These are phyloP conservation scores for Hyaloscypha bicolor DNA, from an alignment of 495 filamentous ascomycete species.

Conservation along the genomic window DNA sequence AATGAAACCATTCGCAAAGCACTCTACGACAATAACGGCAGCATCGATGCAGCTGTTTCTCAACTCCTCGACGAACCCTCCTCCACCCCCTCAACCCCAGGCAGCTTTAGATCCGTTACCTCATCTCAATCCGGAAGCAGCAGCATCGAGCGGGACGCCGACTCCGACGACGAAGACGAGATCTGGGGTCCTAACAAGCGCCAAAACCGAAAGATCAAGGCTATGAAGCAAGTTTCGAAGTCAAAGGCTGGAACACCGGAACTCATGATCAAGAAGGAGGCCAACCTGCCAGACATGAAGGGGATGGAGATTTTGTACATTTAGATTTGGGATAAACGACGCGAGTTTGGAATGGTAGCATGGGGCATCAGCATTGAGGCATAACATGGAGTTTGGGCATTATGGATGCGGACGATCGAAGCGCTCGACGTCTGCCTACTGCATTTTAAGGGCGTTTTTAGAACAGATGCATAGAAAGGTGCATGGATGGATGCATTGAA, in stretches of 20 bases:
- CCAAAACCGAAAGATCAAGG: conserved; percentile 45
- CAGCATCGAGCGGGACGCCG: conserved; percentile 48
- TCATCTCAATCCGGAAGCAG: conserved; percentile 34
- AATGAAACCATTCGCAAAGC: conserved; percentile 57
- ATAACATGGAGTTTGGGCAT: not conserved
- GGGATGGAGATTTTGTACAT: not conserved
- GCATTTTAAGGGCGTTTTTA: not conserved
- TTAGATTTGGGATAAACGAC: too few species aligned
- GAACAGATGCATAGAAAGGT: not conserved
- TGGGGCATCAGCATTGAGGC: not conserved
- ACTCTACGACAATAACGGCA: conserved; percentile 61
- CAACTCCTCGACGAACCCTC: conserved; percentile 51
- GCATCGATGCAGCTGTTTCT: conserved; percentile 61
- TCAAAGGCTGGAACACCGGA: too few species aligned
- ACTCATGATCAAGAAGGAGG: not conserved
- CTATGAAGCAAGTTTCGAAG: conserved; percentile 25
- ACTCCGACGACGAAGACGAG: conserved; percentile 44
- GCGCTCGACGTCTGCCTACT: not conserved
- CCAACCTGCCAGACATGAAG: not conserved
- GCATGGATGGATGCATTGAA: too few species aligned
- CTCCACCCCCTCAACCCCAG: conserved; percentile 18
- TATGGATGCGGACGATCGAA: not conserved
- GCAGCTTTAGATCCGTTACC: conserved; percentile 5
- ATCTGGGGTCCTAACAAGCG: conserved; percentile 49
- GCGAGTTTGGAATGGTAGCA: not conserved